Conservation (phyloP, 2,329 filamentous ascomycete genomes). For the Talaromyces sp. region DNA sequence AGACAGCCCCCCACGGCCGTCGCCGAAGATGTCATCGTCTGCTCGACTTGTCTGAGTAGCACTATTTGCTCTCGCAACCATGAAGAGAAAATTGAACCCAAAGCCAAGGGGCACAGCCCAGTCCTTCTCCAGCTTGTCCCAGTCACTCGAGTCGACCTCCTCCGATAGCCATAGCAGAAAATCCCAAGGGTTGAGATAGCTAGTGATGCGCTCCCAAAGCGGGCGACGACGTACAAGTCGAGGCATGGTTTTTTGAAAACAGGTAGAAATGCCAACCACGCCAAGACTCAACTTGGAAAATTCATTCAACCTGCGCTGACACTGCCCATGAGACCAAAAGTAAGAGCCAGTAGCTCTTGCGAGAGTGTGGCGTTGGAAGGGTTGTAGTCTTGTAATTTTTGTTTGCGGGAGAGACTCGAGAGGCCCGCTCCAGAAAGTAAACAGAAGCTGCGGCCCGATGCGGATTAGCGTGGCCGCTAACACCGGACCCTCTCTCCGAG, state of each 20-base stretch:
- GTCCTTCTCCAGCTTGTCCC: conserved; percentile 69
- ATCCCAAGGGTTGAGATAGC: conserved; percentile 80
- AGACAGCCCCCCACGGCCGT: conserved; percentile 51
- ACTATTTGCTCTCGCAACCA: conserved; percentile 73
- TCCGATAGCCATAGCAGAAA: conserved; percentile 87
- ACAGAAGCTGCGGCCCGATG: conserved; percentile 6
- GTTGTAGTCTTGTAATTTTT: not conserved
- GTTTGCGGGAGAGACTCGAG: not conserved
- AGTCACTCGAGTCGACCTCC: conserved; percentile 84
- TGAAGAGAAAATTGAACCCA: conserved; percentile 69
- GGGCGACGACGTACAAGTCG: conserved; percentile 77
- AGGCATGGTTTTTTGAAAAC: conserved; percentile 55
- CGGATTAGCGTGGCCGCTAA: conserved; percentile 2
- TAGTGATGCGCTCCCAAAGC: conserved; percentile 71
- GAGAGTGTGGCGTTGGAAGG: not conserved
- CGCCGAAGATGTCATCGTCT: conserved; percentile 79
- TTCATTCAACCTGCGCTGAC: not conserved
- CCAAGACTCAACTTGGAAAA: not conserved
- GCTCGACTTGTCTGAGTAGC: conserved; percentile 48
- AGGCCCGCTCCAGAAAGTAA: conserved; percentile 1
- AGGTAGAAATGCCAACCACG: not conserved
- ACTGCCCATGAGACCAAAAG: not conserved
- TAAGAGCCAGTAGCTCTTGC: conserved; percentile 9
- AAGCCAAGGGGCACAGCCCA: conserved; percentile 73
- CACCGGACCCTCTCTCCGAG: not conserved